Conservation (phyloP, 441 rosid species). For the Populus hybrid region DNA sequence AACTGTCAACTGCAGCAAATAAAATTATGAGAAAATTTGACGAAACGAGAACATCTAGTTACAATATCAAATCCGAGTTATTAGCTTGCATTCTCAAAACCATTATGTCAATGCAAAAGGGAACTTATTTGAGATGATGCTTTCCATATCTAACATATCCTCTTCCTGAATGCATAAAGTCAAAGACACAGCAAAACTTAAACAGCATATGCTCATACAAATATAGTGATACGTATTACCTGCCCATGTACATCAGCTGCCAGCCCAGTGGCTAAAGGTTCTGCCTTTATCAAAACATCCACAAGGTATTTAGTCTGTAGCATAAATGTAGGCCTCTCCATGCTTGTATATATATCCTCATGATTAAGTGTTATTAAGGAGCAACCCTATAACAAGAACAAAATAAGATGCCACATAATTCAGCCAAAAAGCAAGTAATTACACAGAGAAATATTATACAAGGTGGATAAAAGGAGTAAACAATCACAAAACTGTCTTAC, state of each 20-base stretch:
- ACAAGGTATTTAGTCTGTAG: constrained; percentile 66
- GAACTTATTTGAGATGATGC: not conserved
- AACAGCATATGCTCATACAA: constrained; percentile 18
- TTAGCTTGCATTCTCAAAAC: not conserved
- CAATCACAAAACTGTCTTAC: constrained; percentile 37
- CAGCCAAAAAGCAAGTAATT: not conserved
- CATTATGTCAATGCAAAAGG: not conserved
- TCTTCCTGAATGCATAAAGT: not conserved
- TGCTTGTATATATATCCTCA: constrained; percentile 60
- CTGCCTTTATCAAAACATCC: constrained; percentile 69
- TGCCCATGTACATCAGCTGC: constrained; percentile 94
- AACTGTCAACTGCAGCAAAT: constrained; percentile 57
- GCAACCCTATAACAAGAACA: constrained; percentile 51
- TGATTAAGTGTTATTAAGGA: constrained; percentile 68
- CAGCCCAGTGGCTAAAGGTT: constrained; percentile 87
- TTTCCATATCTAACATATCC: not conserved
- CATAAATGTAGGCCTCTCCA: constrained; percentile 48
- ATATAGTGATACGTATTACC: constrained; percentile 35
- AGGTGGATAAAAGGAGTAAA: not conserved
- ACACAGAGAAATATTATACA: not conserved
- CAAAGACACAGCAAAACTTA: not conserved
- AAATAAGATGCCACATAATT: not conserved
- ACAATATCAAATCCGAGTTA: not conserved
- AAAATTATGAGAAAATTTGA: not conserved
- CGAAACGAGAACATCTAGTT: not conserved